Evolutionary conservation across 139 green algal species (phyloP), one percentile per base, ranked within the genome.

Genomic region (Tetradesmus obliquus): DNA sequence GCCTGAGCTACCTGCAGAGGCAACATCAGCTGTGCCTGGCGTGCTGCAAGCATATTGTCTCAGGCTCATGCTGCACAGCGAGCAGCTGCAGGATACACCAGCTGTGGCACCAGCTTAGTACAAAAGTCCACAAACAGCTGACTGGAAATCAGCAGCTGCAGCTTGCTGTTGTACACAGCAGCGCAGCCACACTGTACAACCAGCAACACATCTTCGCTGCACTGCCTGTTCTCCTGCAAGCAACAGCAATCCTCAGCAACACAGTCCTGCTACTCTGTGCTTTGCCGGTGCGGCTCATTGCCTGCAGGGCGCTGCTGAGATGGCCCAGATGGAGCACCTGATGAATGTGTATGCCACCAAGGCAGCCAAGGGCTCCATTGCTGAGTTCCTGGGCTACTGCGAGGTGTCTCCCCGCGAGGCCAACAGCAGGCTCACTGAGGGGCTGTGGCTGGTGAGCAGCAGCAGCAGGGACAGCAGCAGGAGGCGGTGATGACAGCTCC

Each of bases 321-420:
- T 99, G 95, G 93, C 86, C 22, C 83, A 97, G 89, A 97, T 97
- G 95, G 97, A 98, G 93, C 95, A 98, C 91, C 62, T 98, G 87
- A 94, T 99, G 62, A 98, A 98, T 55, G 95, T 97, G 79, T 97
- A 98, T 86, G 96, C 96, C 55, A 91, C 86, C 53, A 94, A 94
- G 55, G 94, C 94, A 19, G 96, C 95, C 0, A 90, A 87, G 10
- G 93, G 94, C 84, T 92, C 91, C 54, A 95, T 97, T 57, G 97
- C 97, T 3, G 91, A 96, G 53, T 98, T 98, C 84, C 80, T 98
- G 6, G 97, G 97, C 8, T 97, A 97, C 89, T 91, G 93, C 72
- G 93, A 97, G 20, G 97, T 98, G 71, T 69, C 89, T 3, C 60
- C 87, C 3, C 85, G 91, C 3, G 88, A 96, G 88, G 91, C 95